Conservation (phyloP, 2,329 filamentous ascomycete species). For the Massarina eburnea region DNA sequence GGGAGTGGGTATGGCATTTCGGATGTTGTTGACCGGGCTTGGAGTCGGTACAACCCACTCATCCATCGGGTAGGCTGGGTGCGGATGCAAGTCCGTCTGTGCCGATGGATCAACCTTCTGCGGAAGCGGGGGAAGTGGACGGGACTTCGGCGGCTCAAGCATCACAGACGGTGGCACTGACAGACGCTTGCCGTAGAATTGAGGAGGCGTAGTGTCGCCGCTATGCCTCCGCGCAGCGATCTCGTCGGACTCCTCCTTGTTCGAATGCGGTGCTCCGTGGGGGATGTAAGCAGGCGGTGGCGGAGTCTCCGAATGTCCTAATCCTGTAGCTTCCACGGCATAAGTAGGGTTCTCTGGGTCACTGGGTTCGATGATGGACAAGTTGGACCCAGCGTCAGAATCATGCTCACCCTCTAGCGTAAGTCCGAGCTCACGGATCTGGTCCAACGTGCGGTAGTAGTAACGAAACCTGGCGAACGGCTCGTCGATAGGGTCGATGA, state of each 20-base stretch:
- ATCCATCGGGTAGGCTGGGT: conserved; percentile 26
- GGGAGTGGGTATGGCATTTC: conserved; percentile 24
- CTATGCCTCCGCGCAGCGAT: conserved; percentile 8
- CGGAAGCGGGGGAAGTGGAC: conserved; percentile 20
- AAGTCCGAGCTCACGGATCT: conserved; percentile 24
- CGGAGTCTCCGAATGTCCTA: background rate
- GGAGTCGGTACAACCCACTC: conserved; percentile 31
- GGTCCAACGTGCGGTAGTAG: conserved; percentile 38
- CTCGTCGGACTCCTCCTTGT: background rate
- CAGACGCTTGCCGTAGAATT: conserved; percentile 23
- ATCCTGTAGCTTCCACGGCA: background rate
- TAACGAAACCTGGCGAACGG: conserved; percentile 52
- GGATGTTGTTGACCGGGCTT: conserved; percentile 27
- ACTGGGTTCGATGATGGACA: conserved; percentile 31
- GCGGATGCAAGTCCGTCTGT: conserved; percentile 21
- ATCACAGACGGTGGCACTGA: conserved; percentile 27
- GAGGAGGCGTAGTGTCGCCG: conserved; percentile 5
- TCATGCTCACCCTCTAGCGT: conserved; percentile 17
- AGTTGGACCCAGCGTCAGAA: conserved; percentile 18
- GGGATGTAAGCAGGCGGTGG: conserved; percentile 14
- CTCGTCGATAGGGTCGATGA: conserved; percentile 51
- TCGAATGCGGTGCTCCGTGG: conserved; percentile 10
- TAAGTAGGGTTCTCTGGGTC: background rate
- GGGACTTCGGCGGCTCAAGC: conserved; percentile 15
- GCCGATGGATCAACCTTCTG: conserved; percentile 15